These are phyloP conservation scores for Paramecium pentaurelia DNA, from an alignment of 73 alveolate species.

Conservation along the genomic window DNA sequence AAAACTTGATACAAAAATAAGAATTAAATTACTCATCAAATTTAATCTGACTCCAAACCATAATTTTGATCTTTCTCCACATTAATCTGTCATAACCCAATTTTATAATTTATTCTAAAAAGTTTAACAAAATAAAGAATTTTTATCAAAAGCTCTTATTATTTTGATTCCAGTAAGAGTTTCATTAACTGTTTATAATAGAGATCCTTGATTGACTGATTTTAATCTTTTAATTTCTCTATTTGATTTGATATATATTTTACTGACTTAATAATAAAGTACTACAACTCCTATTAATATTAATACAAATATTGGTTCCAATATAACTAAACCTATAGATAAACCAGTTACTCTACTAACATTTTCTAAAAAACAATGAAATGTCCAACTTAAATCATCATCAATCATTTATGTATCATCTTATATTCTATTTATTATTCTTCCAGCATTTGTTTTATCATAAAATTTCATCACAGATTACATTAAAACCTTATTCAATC, in stretches of 20 bases:
- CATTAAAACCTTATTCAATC: not conserved
- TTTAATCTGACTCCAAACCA: constrained; percentile 50
- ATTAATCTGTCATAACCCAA: not conserved
- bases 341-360: constrained; percentile 25
- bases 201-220: constrained; percentile 33
- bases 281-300: not conserved
- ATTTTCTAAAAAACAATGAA: not conserved
- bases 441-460: constrained; percentile 91
- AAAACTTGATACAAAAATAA: not conserved
- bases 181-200: constrained; percentile 4
- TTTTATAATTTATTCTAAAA: not conserved
- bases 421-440: constrained; percentile 83
- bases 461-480: constrained; percentile 64
- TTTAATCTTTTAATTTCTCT: constrained; percentile 44
- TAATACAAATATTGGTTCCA: not conserved
- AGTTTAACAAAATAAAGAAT: not conserved
- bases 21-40: constrained; percentile 19
- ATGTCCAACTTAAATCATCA: constrained; percentile 48
- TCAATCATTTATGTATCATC: constrained; percentile 68
- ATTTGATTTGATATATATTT: not conserved
- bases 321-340: constrained; percentile 34
- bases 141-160: constrained; percentile 4
- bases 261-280: not conserved
- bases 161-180: constrained; percentile 30
- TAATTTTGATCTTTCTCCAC: not conserved